Conservation (phyloP, 257 asterid species). For the Petrea volubilis region DNA sequence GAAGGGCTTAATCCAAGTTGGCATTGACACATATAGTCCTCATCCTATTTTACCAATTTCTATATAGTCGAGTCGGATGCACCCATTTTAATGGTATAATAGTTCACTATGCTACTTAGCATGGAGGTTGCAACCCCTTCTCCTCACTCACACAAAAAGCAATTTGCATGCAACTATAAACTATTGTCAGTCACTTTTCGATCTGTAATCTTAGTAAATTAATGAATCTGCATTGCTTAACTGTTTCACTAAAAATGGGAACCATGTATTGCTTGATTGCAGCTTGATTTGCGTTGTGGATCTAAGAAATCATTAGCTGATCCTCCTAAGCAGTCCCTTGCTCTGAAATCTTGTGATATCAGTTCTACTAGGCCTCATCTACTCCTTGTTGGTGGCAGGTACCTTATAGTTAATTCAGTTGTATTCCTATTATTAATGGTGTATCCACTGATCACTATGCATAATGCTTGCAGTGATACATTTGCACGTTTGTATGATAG, state of each 20-base stretch:
- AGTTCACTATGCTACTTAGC: not conserved
- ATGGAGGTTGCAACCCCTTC: not conserved
- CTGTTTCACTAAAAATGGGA: slow-evolving; percentile 11
- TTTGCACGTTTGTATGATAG: slow-evolving; percentile 98
- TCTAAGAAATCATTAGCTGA: slow-evolving; percentile 80
- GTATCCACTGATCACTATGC: slow-evolving; percentile 19
- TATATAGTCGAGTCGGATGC: not conserved
- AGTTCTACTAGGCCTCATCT: slow-evolving; percentile 90
- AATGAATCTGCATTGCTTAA: not conserved
- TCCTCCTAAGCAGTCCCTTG: slow-evolving; percentile 81
- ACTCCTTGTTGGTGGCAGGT: slow-evolving; percentile 99
- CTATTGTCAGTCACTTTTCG: not conserved
- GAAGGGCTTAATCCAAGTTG: not conserved
- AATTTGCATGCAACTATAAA: slow-evolving; percentile 5
- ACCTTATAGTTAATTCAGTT: slow-evolving; percentile 24
- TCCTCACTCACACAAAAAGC: not conserved
- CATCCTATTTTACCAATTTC: not conserved
- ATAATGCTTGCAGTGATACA: slow-evolving; percentile 72
- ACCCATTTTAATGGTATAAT: not conserved
- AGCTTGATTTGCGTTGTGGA: slow-evolving; percentile 97
- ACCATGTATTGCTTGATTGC: slow-evolving; percentile 23
- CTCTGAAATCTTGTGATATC: slow-evolving; percentile 88
- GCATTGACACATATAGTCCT: not conserved
- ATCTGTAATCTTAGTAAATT: not conserved
- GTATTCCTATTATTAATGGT: slow-evolving; percentile 14